phyloP scores from a whole-genome alignment of 768 basidiomycete species.

The Lactarius sp. region DNA sequence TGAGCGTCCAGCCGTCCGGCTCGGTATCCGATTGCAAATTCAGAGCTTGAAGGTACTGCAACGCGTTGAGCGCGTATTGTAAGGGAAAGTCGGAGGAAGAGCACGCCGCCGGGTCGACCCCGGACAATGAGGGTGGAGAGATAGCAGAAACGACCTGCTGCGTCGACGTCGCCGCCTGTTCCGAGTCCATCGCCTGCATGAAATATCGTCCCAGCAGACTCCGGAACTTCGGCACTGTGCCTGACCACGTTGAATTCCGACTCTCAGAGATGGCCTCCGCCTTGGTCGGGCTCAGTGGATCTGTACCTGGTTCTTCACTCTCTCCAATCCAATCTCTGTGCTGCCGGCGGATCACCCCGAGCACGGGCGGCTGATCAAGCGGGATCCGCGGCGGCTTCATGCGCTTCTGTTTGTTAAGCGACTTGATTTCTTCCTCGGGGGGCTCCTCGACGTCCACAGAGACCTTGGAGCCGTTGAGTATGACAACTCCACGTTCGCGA shows the following conservation, averaged over 20 bases:
- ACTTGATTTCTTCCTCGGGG: too few species aligned
- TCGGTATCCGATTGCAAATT: slow-evolving; percentile 44
- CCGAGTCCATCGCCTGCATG: slow-evolving; percentile 68
- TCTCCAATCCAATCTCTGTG: too few species aligned
- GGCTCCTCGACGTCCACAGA: too few species aligned
- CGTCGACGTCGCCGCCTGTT: slow-evolving; percentile 67
- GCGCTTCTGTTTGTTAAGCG: too few species aligned
- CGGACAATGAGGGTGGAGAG: slow-evolving; percentile 48
- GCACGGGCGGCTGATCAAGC: too few species aligned
- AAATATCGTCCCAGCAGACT: slow-evolving; percentile 72
- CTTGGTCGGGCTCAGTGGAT: too few species aligned
- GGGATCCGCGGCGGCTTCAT: too few species aligned
- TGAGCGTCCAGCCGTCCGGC: slow-evolving; percentile 65
- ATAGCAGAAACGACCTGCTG: slow-evolving; percentile 77
- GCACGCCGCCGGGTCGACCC: slow-evolving; percentile 41
- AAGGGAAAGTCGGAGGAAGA: too few species aligned
- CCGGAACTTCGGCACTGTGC: slow-evolving; percentile 56
- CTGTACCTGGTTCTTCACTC: too few species aligned
- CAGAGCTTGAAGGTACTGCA: slow-evolving; percentile 73
- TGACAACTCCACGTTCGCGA: too few species aligned
- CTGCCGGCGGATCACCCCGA: too few species aligned
- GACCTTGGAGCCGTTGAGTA: too few species aligned
- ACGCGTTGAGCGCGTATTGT: slow-evolving; percentile 76
- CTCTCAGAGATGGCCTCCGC: slow-evolving; percentile 24
- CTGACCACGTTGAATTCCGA: slow-evolving; percentile 39